Evolutionary conservation across 2,329 filamentous ascomycete genomes (phyloP).

Genomic region (Colletotrichum cordylinicola): DNA sequence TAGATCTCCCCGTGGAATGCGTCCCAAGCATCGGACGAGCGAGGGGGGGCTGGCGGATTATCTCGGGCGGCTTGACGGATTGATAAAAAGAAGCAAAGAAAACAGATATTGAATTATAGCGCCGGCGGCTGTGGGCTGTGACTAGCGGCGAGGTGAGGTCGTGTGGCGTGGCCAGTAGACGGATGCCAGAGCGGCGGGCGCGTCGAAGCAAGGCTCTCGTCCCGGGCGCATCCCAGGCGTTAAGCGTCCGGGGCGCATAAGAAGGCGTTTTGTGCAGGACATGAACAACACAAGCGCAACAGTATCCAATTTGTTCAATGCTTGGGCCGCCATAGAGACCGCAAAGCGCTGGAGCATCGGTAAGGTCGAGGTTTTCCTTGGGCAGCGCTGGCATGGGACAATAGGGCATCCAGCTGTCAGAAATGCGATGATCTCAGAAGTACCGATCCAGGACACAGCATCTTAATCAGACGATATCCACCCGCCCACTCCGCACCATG

Average conservation of each 20-base stretch:
- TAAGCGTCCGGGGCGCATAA: background rate
- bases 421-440: constrained; percentile 15
- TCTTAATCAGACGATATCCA: constrained; percentile 20
- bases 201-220: background rate
- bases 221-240: background rate
- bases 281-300: background rate
- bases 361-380: background rate
- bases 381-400: background rate
- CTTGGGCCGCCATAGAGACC: background rate
- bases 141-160: background rate
- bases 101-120: background rate
- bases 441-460: constrained; percentile 9
- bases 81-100: background rate
- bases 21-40: background rate
- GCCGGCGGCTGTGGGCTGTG: background rate
- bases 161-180: background rate
- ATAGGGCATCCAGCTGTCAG: background rate
- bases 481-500: constrained; percentile 9
- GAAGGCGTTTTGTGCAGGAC: background rate
- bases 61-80: background rate
- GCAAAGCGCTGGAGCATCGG: background rate
- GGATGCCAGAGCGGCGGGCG: background rate
- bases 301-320: background rate
- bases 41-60: background rate
- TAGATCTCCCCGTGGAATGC: background rate